phyloP scores from a whole-genome alignment of 805 yeast genomes.

The Wickerhamiella brachini region DNA sequence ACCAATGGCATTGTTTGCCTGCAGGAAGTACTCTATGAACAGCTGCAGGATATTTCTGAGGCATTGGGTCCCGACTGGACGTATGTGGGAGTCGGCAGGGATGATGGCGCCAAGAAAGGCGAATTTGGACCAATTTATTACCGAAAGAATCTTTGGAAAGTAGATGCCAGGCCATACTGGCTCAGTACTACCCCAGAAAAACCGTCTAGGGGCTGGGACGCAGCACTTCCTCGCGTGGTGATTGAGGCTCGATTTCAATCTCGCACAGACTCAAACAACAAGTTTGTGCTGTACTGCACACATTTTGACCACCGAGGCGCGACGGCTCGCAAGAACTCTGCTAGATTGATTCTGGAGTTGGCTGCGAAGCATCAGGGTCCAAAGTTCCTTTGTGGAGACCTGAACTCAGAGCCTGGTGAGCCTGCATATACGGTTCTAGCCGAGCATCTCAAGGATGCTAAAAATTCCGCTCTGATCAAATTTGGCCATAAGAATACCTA shows the following conservation, averaged over 20 bases:
- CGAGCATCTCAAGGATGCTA: slow-evolving; percentile 27
- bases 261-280: background rate
- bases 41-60: slow-evolving; percentile 31
- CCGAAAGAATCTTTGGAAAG: slow-evolving; percentile 26
- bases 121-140: slow-evolving; percentile 39
- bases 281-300: slow-evolving; percentile 30
- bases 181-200: slow-evolving; percentile 38
- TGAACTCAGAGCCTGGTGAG: slow-evolving; percentile 38
- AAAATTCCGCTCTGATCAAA: slow-evolving; percentile 19
- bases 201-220: slow-evolving; percentile 43
- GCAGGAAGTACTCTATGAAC: slow-evolving; percentile 37
- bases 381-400: slow-evolving; percentile 40
- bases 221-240: slow-evolving; percentile 28
- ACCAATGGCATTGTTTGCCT: slow-evolving; percentile 28
- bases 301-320: slow-evolving; percentile 39
- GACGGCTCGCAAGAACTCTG: slow-evolving; percentile 33
- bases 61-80: slow-evolving; percentile 28
- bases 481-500: slow-evolving; percentile 36
- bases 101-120: slow-evolving; percentile 36
- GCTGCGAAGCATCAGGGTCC: slow-evolving; percentile 24
- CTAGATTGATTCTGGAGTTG: slow-evolving; percentile 27
- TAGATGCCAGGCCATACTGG: slow-evolving; percentile 37
- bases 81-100: slow-evolving; percentile 39
- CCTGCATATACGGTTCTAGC: slow-evolving; percentile 31
- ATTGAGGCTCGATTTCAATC: slow-evolving; percentile 19